Base-by-base conservation (phyloP, 306 rosid species). In the Citrullus colocynthis region DNA sequence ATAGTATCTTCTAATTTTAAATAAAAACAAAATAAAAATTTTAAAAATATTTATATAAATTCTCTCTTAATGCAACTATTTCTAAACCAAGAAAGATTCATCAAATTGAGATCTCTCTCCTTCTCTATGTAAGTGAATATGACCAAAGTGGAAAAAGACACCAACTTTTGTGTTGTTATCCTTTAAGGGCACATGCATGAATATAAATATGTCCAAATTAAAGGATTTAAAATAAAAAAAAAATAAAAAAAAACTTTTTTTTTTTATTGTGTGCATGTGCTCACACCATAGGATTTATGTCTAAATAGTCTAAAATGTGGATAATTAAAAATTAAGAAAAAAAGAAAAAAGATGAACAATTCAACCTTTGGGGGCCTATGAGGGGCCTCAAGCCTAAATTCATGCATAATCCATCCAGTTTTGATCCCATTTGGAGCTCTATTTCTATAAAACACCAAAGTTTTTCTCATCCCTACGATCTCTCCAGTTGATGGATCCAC, bases 331-430 rank as follows among this genome's bases (percentile, higher is more conserved):
- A 24, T 24, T 24, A 4, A 36, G 4, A 44, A 44, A 44, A 2
- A 48, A 48, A 48, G 11, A 3, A 48, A 48, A 49, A 48, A 24
- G 30, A 39, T 6, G 32, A 36, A 79, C 45, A 57, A 41, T 70
- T 17, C 2, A 59, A 95, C 99, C 99, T 95, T 96, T 24, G 99
- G 99, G 49, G 96, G 98, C 93, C 88, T 84, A 75, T 96, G 98
- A 85, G 97, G 98, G 85, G 99, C 90, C 89, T 96, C 99, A 77
- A 96, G 80, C 6, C 99, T 89, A 84, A 92, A 96, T 86, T 96
- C 99, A 48, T 96, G 99, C 99, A 96, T 96, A 74, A 95, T 95
- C 98, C 98, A 95, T 37, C 97, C 96, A 0, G 96, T 86, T 85
- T 95, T 95, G 82, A 95, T 87, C 13, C 98, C 98, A 78, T 90